Evolutionary conservation across 306 rosid species (phyloP), one percentile per base, ranked within the genome.

Genomic region (Vigna mungo): DNA sequence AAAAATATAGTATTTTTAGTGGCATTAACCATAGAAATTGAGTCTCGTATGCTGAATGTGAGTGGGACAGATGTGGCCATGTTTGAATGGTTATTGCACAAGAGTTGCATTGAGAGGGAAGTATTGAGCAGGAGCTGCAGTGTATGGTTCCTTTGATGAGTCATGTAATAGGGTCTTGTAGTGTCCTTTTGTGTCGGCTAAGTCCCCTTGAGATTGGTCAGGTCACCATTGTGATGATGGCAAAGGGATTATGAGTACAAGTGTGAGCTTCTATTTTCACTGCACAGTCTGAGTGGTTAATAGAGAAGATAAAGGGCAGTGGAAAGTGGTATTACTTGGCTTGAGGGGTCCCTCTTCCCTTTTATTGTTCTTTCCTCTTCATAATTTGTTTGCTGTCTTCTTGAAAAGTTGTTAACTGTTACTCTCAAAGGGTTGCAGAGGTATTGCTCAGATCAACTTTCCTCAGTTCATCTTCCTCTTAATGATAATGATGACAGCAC

Each of bases 101-200:
- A 75, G 84, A 81, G 84, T 77, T 80, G 91, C 84, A 73, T 71
- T 60, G 59, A 65, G 58, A 58, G 64, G 58, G 62, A 49, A 64
- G 67, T 27, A 17, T 73, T 80, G 8, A 74, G 32, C 7, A 68
- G 84, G 80, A 44, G 41, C 78, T 68, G 39, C 16, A 10, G 14
- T 68, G 54, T 63, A 20, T 73, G 71, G 66, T 54, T 69, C 25
- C 61, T 30, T 5, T 70, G 72, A 68, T 21, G 0, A 43, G 56
- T 63, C 60, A 69, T 65, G 17, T 46, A 59, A 39, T 37, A 32
- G 59, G 69, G 70, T 71, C 71, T 62, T 67, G 69, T 43, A 83
- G 68, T 68, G 69, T 78, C 74, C 25, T 72, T 52, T 41, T 43
- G 41, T 73, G 80, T 76, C 64, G 65, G 25, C 17, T 41, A 60